Conservation (phyloP, 768 basidiomycete genomes). For the Russula foetens region DNA sequence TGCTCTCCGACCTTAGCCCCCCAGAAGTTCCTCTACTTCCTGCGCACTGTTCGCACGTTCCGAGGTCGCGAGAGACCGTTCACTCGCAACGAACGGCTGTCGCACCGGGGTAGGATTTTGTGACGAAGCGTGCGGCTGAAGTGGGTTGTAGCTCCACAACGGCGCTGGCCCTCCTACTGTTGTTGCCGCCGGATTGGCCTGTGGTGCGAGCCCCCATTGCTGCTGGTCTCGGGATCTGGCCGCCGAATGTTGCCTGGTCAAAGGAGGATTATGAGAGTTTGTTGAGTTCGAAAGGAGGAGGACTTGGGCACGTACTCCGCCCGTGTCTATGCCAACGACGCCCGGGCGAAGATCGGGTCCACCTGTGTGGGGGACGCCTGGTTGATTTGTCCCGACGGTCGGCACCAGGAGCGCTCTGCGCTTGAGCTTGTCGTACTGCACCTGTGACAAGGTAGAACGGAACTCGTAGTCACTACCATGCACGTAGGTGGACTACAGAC, state of each 20-base stretch:
- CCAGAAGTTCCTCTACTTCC: slow-evolving; percentile 64
- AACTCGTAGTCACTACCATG: neutral
- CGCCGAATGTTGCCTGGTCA: neutral
- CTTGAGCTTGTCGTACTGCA: slow-evolving; percentile 76
- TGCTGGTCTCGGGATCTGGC: slow-evolving; percentile 5
- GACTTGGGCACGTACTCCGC: slow-evolving; percentile 1
- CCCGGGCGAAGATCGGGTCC: neutral
- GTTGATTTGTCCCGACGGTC: slow-evolving; percentile 1
- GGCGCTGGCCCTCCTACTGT: neutral
- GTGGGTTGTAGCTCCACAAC: slow-evolving; percentile 6
- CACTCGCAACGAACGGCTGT: slow-evolving; percentile 36
- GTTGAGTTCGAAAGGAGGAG: neutral
- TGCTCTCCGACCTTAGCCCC: slow-evolving; percentile 19
- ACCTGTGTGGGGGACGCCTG: slow-evolving; percentile 3
- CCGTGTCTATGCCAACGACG: neutral
- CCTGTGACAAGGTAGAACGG: slow-evolving; percentile 31
- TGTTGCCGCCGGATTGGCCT: neutral
- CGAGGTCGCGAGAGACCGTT: slow-evolving; percentile 34
- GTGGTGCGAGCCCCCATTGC: neutral
- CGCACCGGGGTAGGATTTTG: slow-evolving; percentile 15
- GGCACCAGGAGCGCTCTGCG: slow-evolving; percentile 60
- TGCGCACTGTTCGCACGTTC: slow-evolving; percentile 46
- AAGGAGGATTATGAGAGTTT: neutral
- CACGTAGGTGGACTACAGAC: slow-evolving; percentile 28
- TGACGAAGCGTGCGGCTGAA: neutral